Conservation (phyloP, 192 early-diverging fungal genomes). For the Backusella psychrophila region DNA sequence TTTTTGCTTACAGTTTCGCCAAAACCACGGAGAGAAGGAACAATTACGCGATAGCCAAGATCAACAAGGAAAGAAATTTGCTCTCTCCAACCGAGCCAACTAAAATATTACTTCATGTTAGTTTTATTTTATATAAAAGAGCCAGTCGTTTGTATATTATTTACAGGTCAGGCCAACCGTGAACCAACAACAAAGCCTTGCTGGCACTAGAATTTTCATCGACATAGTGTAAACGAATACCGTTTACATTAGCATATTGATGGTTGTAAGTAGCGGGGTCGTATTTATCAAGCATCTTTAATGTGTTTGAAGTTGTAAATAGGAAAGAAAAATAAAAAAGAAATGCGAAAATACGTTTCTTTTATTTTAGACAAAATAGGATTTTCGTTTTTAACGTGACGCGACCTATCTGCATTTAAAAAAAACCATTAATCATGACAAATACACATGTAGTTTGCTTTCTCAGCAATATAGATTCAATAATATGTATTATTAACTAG, state of each 20-base stretch:
- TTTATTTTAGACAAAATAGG: not conserved
- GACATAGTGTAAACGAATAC: conserved; percentile 36
- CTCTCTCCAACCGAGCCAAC: conserved; percentile 34
- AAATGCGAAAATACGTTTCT: not conserved
- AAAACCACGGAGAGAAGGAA: conserved; percentile 47
- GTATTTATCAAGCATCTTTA: conserved; percentile 24
- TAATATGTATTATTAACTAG: not conserved
- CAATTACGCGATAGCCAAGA: conserved; percentile 60
- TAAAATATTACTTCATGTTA: not conserved
- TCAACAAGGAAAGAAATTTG: conserved; percentile 50
- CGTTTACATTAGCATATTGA: conserved; percentile 27
- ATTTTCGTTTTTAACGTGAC: not conserved
- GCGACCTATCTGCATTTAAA: not conserved
- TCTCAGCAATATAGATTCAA: not conserved
- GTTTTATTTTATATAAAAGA: not conserved
- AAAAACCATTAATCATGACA: not conserved
- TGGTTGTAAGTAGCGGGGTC: conserved; percentile 28
- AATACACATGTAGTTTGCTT: not conserved
- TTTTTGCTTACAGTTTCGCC: conserved; percentile 44
- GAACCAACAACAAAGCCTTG: conserved; percentile 27
- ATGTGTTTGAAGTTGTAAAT: not conserved
- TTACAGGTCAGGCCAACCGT: conserved; percentile 41
- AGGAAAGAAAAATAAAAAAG: conserved; percentile 1
- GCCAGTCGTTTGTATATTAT: not conserved
- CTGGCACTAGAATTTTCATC: conserved; percentile 30